Percentiles rank a stretch among this genome's conserved stretches.
Evolutionary conservation across 129 eudicot species (phyloP).

Genomic region (Flaveria sonorensis): DNA sequence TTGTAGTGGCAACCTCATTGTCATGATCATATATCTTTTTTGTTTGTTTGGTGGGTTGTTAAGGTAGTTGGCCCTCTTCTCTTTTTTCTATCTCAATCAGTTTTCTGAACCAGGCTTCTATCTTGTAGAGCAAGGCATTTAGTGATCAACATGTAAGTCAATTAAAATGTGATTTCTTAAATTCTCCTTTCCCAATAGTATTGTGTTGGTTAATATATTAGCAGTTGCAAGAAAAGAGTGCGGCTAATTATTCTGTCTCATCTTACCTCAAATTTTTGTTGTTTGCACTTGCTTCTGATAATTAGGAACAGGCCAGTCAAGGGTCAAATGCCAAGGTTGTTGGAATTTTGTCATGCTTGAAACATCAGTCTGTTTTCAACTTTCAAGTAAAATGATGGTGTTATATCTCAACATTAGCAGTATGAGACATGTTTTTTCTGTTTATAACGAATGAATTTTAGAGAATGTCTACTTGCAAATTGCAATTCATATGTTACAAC

Average conservation of each 20-base stretch:
- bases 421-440: neutral
- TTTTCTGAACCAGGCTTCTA: neutral
- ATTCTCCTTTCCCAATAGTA: constrained; percentile 2
- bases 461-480: neutral
- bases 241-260: neutral
- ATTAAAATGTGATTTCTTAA: too few relatives aligned
- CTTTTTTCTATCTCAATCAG: neutral
- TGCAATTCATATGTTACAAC: neutral
- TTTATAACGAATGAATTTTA: constrained; percentile 3
- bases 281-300: neutral
- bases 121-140: neutral
- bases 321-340: neutral
- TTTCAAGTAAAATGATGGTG: constrained; percentile 4
- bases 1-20: constrained; percentile 10
- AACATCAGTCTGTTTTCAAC: neutral
- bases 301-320: neutral
- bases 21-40: neutral
- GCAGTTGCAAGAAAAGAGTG: constrained; percentile 9
- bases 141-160: too few relatives aligned
- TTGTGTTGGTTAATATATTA: neutral
- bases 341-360: neutral
- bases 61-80: constrained; percentile 9
- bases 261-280: neutral
- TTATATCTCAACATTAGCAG: neutral
- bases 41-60: neutral